Percentiles rank a stretch among this genome's conserved stretches.
Conservation (phyloP, 2,329 filamentous ascomycete genomes). For the Fusarium abutilonis region DNA sequence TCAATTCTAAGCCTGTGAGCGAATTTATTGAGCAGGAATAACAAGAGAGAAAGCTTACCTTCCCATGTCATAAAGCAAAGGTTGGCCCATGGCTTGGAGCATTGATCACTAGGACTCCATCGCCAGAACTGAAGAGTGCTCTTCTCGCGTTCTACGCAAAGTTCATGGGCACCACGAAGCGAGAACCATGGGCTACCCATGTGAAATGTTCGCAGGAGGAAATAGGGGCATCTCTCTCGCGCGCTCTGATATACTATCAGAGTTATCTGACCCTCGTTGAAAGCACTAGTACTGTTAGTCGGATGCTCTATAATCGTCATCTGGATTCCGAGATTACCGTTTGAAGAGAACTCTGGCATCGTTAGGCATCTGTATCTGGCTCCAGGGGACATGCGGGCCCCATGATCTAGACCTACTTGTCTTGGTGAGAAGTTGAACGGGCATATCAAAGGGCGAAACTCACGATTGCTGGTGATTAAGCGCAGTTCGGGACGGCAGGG, state of each 20-base stretch:
- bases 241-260: conserved; percentile 62
- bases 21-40: background rate
- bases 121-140: conserved; percentile 61
- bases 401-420: conserved; percentile 56
- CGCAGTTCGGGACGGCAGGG: conserved; percentile 61
- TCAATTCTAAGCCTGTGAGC: conserved; percentile 59
- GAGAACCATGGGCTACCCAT: conserved; percentile 58
- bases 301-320: background rate
- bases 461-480: conserved; percentile 55
- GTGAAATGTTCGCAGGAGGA: conserved; percentile 58
- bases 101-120: conserved; percentile 58
- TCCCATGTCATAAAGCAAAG: conserved; percentile 70
- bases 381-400: conserved; percentile 57
- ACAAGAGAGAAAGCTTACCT: conserved; percentile 52
- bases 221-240: conserved; percentile 55
- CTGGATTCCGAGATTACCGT: conserved; percentile 52
- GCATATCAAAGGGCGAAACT: conserved; percentile 7
- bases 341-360: conserved; percentile 64
- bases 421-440: conserved; percentile 11
- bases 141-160: conserved; percentile 62
- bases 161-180: conserved; percentile 62
- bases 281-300: conserved; percentile 54
- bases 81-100: conserved; percentile 63
- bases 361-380: conserved; percentile 56
- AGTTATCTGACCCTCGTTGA: conserved; percentile 65